These are phyloP conservation scores for Fusarium gaditjirri DNA, from an alignment of 2,329 filamentous ascomycete species.

Conservation along the genomic window DNA sequence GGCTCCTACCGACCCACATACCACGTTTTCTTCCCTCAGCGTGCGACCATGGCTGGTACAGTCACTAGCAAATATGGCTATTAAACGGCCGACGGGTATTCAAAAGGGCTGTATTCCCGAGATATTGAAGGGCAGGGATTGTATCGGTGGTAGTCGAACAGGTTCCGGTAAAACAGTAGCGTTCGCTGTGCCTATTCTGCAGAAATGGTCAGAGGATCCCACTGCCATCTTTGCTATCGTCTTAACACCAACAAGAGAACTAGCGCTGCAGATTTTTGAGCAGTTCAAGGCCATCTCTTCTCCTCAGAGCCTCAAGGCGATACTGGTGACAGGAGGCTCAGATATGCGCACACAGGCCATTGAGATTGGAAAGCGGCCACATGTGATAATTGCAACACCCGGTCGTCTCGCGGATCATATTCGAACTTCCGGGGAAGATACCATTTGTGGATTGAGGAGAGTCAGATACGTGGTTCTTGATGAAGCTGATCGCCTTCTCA, in stretches of 20 bases:
- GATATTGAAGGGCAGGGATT: slow-evolving; percentile 90
- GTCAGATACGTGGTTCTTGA: slow-evolving; percentile 91
- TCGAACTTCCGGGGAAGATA: slow-evolving; percentile 89
- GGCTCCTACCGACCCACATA: slow-evolving; percentile 65
- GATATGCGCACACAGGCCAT: slow-evolving; percentile 95
- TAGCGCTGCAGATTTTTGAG: slow-evolving; percentile 95
- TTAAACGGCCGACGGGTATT: slow-evolving; percentile 89
- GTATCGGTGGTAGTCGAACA: slow-evolving; percentile 92
- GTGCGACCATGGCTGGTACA: slow-evolving; percentile 89
- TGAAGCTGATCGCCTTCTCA: slow-evolving; percentile 90
- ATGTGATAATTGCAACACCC: slow-evolving; percentile 94
- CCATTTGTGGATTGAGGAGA: slow-evolving; percentile 80
- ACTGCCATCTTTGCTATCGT: slow-evolving; percentile 90
- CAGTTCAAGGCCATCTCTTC: slow-evolving; percentile 94
- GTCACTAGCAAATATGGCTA: slow-evolving; percentile 80
- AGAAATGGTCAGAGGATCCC: slow-evolving; percentile 93
- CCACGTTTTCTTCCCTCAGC: slow-evolving; percentile 76
- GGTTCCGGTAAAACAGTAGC: slow-evolving; percentile 98
- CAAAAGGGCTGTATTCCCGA: slow-evolving; percentile 93
- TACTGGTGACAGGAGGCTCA: slow-evolving; percentile 90
- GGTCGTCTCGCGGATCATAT: slow-evolving; percentile 95
- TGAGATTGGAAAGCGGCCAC: slow-evolving; percentile 81
- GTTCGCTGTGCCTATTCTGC: slow-evolving; percentile 93
- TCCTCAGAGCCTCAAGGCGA: slow-evolving; percentile 84
- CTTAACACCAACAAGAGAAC: slow-evolving; percentile 88